These are phyloP conservation scores for Penstemon davidsonii DNA, from an alignment of 257 asterid species.

Conservation along the genomic window DNA sequence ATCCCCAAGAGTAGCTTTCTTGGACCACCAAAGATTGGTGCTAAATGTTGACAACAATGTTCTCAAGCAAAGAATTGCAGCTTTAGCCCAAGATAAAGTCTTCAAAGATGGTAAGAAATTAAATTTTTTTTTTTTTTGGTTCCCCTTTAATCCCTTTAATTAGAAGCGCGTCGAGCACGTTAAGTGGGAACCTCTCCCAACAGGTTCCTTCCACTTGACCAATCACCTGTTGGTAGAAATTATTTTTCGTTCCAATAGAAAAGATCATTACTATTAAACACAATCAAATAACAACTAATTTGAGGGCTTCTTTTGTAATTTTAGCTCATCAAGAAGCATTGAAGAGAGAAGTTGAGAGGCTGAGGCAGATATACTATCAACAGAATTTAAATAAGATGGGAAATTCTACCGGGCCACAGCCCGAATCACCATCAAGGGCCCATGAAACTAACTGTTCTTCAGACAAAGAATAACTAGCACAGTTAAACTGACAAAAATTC, in stretches of 20 bases:
- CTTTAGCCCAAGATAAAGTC: slow-evolving; percentile 88
- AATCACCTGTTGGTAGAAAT: no score
- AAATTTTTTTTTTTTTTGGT: not conserved
- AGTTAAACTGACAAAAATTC: slow-evolving; percentile 36
- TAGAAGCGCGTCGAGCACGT: no score
- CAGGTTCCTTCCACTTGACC: no score
- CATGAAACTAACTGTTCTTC: slow-evolving; percentile 42
- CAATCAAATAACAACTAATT: no score
- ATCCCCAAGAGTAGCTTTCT: slow-evolving; percentile 89
- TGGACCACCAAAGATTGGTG: slow-evolving; percentile 92
- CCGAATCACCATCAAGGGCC: slow-evolving; percentile 43
- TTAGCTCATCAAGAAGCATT: slow-evolving; percentile 95
- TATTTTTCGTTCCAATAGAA: no score
- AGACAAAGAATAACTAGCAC: slow-evolving; percentile 62
- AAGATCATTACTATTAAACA: no score
- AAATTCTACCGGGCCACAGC: slow-evolving; percentile 32
- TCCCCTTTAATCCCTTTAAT: no score
- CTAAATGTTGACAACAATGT: slow-evolving; percentile 84
- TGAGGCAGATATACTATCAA: slow-evolving; percentile 71
- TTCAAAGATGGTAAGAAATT: slow-evolving; percentile 74
- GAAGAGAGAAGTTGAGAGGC: slow-evolving; percentile 90
- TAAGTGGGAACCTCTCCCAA: no score
- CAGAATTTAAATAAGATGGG: slow-evolving; percentile 76
- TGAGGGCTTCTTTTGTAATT: not conserved
- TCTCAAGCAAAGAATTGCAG: slow-evolving; percentile 94